Conservation (phyloP, 2,329 filamentous ascomycete species). For the Fusarium sp. region DNA sequence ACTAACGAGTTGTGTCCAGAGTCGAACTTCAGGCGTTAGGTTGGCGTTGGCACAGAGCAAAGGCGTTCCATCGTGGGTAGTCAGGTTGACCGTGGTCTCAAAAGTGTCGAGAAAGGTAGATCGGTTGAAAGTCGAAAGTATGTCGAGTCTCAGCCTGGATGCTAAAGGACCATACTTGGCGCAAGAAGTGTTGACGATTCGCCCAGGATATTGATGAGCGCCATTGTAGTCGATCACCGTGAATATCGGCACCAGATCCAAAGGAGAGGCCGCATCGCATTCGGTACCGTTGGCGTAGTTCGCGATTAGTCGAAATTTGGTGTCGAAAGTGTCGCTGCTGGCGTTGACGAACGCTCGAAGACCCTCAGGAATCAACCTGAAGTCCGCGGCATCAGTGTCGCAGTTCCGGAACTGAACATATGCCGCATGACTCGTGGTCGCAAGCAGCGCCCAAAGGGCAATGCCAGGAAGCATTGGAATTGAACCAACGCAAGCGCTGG, state of each 20-base stretch:
- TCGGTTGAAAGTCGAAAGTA: slow-evolving; percentile 1
- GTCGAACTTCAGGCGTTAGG: slow-evolving; percentile 11
- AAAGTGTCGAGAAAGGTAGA: slow-evolving; percentile 26
- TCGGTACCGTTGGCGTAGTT: slow-evolving; percentile 4
- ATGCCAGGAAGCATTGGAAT: slow-evolving; percentile 17
- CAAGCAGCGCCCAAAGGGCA: neutral
- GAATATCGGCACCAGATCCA: neutral
- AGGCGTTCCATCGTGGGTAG: neutral
- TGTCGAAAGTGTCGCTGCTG: neutral
- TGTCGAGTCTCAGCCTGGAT: slow-evolving; percentile 12
- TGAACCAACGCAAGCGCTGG: neutral
- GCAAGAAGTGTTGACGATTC: slow-evolving; percentile 21
- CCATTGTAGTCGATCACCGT: neutral
- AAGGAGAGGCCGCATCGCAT: neutral
- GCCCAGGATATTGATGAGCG: neutral
- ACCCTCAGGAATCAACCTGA: slow-evolving; percentile 16
- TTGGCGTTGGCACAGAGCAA: slow-evolving; percentile 1
- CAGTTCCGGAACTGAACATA: slow-evolving; percentile 30
- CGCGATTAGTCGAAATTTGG: slow-evolving; percentile 4
- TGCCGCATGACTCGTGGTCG: slow-evolving; percentile 13
- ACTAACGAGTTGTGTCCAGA: slow-evolving; percentile 6
- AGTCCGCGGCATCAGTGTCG: neutral
- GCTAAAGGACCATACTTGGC: neutral
- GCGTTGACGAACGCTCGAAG: slow-evolving; percentile 6
- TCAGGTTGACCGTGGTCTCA: slow-evolving; percentile 9